Base-by-base conservation (phyloP, 2,329 filamentous ascomycete genomes). In the Venturia nashicola region DNA sequence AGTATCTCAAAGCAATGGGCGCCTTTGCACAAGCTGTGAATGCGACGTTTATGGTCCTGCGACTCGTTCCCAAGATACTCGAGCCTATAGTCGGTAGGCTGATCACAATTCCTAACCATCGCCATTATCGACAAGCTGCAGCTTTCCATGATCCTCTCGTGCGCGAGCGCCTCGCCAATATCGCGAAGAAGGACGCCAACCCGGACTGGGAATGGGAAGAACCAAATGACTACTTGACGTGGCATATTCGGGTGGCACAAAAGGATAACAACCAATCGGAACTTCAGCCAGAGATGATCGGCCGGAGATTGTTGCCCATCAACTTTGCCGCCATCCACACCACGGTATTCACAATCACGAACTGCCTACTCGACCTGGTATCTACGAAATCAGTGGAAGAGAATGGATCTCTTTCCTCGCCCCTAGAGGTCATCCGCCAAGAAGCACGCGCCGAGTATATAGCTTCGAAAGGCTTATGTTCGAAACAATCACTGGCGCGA, bases 141-240 rank as follows among this genome's bases (percentile, higher is more conserved):
- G 69, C 68, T 42, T 70, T 70, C 57, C 69, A 74, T 20, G 64
- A 73, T 62, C 76, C 75, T 20, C 68, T 73, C 5, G 72, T 77
- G 63, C 69, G 67, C 39, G 67, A 72, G 60, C 69, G 75, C 32
- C 66, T 76, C 0, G 64, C 64, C 14, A 59, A 66, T 46, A 64
- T 68, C 1, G 23, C 66, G 0, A 67, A 66, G 34, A 65, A 67
- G 16, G 48, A 63, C 11, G 66, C 65, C 39, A 18, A 57, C 11
- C 42, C 39, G 40, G 55, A 27, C 44, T 59, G 61, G 55, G 14
- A 42, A 11, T 79, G 73, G 71, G 74, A 70, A 34, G 3, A n/a
- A 39, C 42, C 71, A 70, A 73, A 74, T 61, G 75, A 77, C 65
- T 78, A 76, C 64, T 67, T 77, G 12, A 72, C 76, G 67, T 78